These are phyloP conservation scores for Phlyctochytrium bullatum DNA, from an alignment of 192 early-diverging fungal species.

Conservation along the genomic window DNA sequence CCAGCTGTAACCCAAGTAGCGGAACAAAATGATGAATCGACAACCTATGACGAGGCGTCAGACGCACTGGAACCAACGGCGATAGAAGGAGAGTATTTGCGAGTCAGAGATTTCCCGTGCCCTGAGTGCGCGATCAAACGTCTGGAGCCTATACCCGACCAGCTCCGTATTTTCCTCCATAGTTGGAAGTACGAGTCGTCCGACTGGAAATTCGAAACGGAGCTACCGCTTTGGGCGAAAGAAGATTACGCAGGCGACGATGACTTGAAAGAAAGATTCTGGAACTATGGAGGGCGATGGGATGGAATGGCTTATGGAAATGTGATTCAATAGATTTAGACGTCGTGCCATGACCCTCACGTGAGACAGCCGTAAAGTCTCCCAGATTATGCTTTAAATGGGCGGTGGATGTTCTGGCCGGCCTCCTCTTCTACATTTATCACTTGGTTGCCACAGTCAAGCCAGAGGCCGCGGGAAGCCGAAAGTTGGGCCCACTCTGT, in stretches of 20 bases:
- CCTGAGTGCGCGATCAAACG: slow-evolving; percentile 56
- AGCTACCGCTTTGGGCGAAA: slow-evolving; percentile 77
- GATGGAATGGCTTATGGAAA: slow-evolving; percentile 31
- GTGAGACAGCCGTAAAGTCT: too few species aligned
- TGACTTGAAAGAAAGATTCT: slow-evolving; percentile 40
- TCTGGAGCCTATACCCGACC: slow-evolving; percentile 68
- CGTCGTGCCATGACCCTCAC: too few species aligned
- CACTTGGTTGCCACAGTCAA: too few species aligned
- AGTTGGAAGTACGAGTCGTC: slow-evolving; percentile 79
- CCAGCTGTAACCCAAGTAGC: background rate
- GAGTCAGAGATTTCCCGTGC: slow-evolving; percentile 40
- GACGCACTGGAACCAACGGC: slow-evolving; percentile 1
- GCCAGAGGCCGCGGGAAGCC: too few species aligned
- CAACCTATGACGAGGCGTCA: slow-evolving; percentile 1
- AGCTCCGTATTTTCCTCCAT: slow-evolving; percentile 88
- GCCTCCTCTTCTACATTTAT: too few species aligned
- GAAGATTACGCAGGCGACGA: slow-evolving; percentile 42
- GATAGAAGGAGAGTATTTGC: background rate
- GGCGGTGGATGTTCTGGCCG: too few species aligned
- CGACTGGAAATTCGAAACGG: slow-evolving; percentile 76
- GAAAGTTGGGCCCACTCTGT: too few species aligned
- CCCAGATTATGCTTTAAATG: too few species aligned
- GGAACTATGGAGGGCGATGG: slow-evolving; percentile 48
- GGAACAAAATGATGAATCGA: background rate
- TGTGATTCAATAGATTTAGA: background rate